phyloP scores from a whole-genome alignment of 805 yeast species.

The Starmerella sp. region DNA sequence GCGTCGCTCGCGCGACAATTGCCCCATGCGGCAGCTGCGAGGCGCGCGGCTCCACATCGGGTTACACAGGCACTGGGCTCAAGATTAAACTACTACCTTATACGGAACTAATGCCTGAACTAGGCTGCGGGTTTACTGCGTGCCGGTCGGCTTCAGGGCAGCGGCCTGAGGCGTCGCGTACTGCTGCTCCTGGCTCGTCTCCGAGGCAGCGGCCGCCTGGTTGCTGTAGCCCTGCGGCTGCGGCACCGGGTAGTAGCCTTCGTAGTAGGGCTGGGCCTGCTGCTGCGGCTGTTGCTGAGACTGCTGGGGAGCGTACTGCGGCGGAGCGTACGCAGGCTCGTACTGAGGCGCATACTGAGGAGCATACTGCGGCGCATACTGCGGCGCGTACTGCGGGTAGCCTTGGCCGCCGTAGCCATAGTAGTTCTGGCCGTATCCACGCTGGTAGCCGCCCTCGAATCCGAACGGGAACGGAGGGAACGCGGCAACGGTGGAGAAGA shows the following conservation, averaged over 20 bases:
- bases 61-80: neutral
- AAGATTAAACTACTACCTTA: neutral
- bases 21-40: too few relatives aligned
- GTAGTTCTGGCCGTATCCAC: neutral
- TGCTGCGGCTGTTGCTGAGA: neutral
- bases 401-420: neutral
- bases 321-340: neutral
- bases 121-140: neutral
- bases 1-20: too few relatives aligned
- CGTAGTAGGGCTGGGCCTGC: neutral
- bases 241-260: slow-evolving; percentile 4
- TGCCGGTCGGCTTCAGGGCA: neutral
- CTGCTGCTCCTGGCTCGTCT: neutral
- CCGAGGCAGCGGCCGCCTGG: neutral
- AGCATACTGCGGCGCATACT: neutral
- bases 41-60: too few relatives aligned
- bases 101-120: neutral
- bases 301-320: slow-evolving; percentile 1
- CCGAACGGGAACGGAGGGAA: neutral
- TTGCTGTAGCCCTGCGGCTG: slow-evolving; percentile 1
- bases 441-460: neutral
- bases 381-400: slow-evolving; percentile 3
- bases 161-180: slow-evolving; percentile 1
- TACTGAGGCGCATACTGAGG: slow-evolving; percentile 2
- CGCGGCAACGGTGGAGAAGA: neutral